Evolutionary conservation across 805 yeast species (phyloP).

Genomic region (Debaryomyces prosopidis): DNA sequence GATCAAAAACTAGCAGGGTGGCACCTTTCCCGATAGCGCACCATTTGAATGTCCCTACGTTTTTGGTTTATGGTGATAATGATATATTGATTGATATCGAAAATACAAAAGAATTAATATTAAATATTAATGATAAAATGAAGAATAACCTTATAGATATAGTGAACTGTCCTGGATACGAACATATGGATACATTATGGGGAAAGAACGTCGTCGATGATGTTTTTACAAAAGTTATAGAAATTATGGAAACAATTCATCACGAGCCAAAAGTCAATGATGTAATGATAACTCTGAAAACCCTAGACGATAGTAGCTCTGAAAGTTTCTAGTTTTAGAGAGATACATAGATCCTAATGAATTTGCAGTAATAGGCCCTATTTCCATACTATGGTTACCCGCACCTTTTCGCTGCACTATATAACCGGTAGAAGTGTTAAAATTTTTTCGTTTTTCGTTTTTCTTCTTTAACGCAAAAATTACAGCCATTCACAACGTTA

Average conservation of each 20-base stretch:
- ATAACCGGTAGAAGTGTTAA: background rate
- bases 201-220: slow-evolving; percentile 23
- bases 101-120: slow-evolving; percentile 19
- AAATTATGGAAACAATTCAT: slow-evolving; percentile 6
- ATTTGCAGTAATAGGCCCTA: background rate
- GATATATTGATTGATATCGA: slow-evolving; percentile 31
- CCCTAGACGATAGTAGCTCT: too few species aligned
- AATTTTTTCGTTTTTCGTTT: slow-evolving; percentile 5
- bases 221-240: slow-evolving; percentile 21
- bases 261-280: background rate
- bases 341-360: too few species aligned
- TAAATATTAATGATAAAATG: slow-evolving; percentile 25
- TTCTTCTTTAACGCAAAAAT: slow-evolving; percentile 54
- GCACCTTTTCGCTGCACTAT: background rate
- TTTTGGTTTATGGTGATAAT: slow-evolving; percentile 27
- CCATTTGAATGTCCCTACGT: slow-evolving; percentile 28
- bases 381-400: background rate
- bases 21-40: slow-evolving; percentile 31
- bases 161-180: slow-evolving; percentile 23
- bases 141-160: slow-evolving; percentile 16
- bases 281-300: background rate
- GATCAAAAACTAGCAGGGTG: slow-evolving; percentile 16
- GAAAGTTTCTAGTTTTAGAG: too few species aligned
- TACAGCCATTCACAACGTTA: slow-evolving; percentile 64
- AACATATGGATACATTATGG: slow-evolving; percentile 37